phyloP scores from a whole-genome alignment of 257 asterid species.

The Jaltomata sinuosa region DNA sequence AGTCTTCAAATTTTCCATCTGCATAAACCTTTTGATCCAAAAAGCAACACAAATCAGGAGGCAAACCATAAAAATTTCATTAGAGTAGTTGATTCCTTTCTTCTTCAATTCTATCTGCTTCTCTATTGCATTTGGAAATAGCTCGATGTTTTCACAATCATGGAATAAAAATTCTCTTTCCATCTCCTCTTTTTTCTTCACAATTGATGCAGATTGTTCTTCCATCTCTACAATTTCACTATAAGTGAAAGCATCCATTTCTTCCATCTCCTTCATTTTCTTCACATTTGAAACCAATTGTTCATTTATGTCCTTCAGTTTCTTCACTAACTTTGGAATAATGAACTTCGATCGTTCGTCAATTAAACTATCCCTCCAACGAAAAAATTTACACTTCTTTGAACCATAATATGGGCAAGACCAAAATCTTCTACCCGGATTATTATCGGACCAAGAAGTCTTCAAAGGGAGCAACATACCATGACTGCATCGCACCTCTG shows the following conservation, averaged over 20 bases:
- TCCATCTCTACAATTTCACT: not conserved
- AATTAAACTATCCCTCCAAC: not conserved
- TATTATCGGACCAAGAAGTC: too few relatives aligned
- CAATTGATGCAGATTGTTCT: not conserved
- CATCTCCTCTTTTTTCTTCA: not conserved
- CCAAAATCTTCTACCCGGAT: too few relatives aligned
- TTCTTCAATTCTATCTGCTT: not conserved
- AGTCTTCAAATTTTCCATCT: not conserved
- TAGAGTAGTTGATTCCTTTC: not conserved
- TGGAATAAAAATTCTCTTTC: not conserved
- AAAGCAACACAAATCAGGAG: not conserved
- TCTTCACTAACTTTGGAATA: not conserved
- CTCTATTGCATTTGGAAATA: too few relatives aligned
- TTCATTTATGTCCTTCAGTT: too few relatives aligned
- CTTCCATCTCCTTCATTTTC: not conserved
- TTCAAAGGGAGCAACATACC: too few relatives aligned
- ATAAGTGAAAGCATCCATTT: not conserved
- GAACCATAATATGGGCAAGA: too few relatives aligned
- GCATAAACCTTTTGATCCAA: not conserved
- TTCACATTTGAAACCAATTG: too few relatives aligned
- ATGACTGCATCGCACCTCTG: too few relatives aligned
- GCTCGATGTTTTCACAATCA: not conserved
- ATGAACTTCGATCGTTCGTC: not conserved
- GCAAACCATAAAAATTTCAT: too few relatives aligned
- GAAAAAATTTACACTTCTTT: too few relatives aligned